phyloP scores from a whole-genome alignment of 495 filamentous ascomycete species.

The Penicillium cataractarum region DNA sequence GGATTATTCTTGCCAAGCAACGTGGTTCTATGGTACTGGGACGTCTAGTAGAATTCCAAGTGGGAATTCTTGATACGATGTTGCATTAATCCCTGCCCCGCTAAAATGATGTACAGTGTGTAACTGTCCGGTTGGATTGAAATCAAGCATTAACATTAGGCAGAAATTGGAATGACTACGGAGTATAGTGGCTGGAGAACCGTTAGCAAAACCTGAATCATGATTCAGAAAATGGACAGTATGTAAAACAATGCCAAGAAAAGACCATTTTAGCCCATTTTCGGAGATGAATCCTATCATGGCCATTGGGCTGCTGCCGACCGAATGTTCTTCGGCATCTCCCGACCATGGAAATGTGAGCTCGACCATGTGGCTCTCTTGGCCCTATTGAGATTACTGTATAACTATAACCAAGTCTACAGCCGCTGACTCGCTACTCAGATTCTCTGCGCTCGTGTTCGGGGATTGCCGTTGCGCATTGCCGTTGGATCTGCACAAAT shows the following conservation, averaged over 20 bases:
- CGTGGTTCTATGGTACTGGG: background rate
- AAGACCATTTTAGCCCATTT: background rate
- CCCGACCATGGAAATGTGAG: background rate
- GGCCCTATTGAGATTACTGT: background rate
- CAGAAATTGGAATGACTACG: no score
- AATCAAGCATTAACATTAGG: background rate
- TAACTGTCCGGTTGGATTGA: slow-evolving; percentile 12
- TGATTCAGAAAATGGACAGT: background rate
- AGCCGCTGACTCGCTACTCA: no score
- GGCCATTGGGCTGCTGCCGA: background rate
- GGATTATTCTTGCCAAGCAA: background rate
- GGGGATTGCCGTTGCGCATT: slow-evolving; percentile 2
- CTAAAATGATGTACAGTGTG: background rate
- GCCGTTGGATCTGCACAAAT: background rate
- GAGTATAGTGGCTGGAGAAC: no score
- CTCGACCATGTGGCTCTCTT: slow-evolving; percentile 4
- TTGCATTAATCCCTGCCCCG: background rate
- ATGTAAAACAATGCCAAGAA: background rate
- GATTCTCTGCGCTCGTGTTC: background rate
- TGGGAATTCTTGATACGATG: background rate
- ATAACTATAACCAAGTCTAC: background rate
- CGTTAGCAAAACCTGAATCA: background rate
- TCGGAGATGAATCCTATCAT: background rate
- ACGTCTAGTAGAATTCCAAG: background rate
- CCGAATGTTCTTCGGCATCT: background rate